Evolutionary conservation across 2,329 filamentous ascomycete species (phyloP), one percentile per base, ranked within the genome.

Genomic region (Pseudogymnoascus sp.): DNA sequence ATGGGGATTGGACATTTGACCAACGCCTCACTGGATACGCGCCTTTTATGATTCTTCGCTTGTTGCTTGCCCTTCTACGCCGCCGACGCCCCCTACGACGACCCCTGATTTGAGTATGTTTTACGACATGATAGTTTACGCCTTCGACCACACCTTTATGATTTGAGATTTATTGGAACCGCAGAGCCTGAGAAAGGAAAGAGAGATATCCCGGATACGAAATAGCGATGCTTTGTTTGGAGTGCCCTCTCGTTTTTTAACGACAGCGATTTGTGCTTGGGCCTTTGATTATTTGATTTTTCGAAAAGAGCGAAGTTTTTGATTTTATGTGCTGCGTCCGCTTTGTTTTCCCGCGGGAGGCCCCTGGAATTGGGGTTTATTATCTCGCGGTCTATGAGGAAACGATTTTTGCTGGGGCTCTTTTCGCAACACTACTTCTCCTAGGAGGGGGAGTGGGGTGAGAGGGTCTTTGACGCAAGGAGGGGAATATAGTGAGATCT

Each of bases 91-190:
- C 39, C 17, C 41, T 50, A 50, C 44, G 44, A 50, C 44, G 44
- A 50, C 44, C 26, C 44, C 44, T 31, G 26, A 50, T 50, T 50
- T 50, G 44, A 50, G 44, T 50, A 50, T 50, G 44, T 50, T 21
- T 50, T 50, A 50, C 44, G 44, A 50, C 44, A 50, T 50, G 44
- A 50, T 50, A 31, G 44, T 50, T 50, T 50, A 50, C 44, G 44
- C 44, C 44, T 50, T 50, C 44, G 26, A 50, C 44, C 44, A 50
- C 26, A 11, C 44, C 26, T 31, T 50, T 50, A 50, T 50, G 44
- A 50, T 50, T 50, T 50, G 33, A 36, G 33, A 36, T 36, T 37
- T 36, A 50, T 15, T 50, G 44, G 44, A 24, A 50, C 13, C 44
- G 11, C n/a, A 5, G n/a, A 11, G 8, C 44, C 44, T 31, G 26